Percentiles rank a stretch among this genome's conserved stretches.
Conservation (phyloP, 139 green algal species). For the Coelastrella sp. region DNA sequence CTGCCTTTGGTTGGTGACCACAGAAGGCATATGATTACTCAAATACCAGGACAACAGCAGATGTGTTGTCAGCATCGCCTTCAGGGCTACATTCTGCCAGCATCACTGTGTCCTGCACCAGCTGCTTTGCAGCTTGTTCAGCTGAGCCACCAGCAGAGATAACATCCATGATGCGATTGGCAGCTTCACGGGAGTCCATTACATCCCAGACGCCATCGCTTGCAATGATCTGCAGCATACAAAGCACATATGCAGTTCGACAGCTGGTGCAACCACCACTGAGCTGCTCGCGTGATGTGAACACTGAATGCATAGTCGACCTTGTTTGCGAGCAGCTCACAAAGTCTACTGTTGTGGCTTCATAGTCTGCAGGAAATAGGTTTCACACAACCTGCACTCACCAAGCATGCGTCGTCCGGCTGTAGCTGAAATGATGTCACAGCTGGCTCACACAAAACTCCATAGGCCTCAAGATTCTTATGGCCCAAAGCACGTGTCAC, state of each 20-base stretch:
- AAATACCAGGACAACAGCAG: conserved; percentile 57
- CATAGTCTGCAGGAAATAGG: no score
- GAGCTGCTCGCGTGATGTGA: no score
- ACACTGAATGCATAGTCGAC: neutral
- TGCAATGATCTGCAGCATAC: conserved; percentile 60
- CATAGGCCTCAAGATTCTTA: conserved; percentile 56
- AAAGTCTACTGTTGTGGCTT: neutral
- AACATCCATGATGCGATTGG: conserved; percentile 66
- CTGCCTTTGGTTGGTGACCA: no score
- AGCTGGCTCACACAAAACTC: conserved; percentile 53
- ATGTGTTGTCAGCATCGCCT: conserved; percentile 64
- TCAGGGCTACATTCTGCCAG: conserved; percentile 28
- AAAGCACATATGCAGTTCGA: no score
- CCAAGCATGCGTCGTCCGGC: conserved; percentile 64
- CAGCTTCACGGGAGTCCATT: conserved; percentile 59
- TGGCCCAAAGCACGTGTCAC: conserved; percentile 78
- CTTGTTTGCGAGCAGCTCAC: neutral
- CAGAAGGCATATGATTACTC: no score
- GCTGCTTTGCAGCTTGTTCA: conserved; percentile 52
- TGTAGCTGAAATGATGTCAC: conserved; percentile 50
- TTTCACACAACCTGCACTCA: neutral
- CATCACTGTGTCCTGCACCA: conserved; percentile 49
- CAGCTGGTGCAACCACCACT: neutral
- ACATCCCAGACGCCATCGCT: conserved; percentile 80
- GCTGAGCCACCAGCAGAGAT: conserved; percentile 55